A percentile compares a stretch with the other conserved stretches of the same genome.
phyloP scores from a whole-genome alignment of 176 grass and related monocot species.

The Puccinellia tenuiflora region DNA sequence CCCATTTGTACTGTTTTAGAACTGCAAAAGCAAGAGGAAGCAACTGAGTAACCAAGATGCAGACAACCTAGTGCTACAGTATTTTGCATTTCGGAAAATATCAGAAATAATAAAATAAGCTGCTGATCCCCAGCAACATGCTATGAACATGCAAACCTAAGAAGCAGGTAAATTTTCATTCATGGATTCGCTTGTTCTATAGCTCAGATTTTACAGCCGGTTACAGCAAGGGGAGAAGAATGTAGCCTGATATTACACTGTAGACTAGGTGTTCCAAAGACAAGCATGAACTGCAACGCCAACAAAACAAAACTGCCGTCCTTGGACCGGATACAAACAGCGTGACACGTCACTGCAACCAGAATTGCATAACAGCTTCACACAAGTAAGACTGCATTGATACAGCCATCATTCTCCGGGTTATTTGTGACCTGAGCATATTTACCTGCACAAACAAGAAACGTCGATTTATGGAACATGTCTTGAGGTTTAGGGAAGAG shows the following conservation, averaged over 20 bases:
- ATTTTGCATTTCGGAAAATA: not conserved
- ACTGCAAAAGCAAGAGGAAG: not conserved
- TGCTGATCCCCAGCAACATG: not conserved
- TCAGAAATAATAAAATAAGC: not conserved
- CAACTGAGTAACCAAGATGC: not conserved
- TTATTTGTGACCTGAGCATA: slow-evolving; percentile 93
- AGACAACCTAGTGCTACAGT: not conserved
- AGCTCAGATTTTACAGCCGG: not conserved
- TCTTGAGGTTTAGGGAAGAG: not conserved
- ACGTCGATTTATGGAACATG: not conserved
- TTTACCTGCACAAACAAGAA: slow-evolving; percentile 61
- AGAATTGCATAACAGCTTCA: slow-evolving; percentile 14
- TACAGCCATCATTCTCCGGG: slow-evolving; percentile 84
- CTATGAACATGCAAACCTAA: not conserved
- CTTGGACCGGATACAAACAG: not conserved
- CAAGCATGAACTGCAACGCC: not conserved
- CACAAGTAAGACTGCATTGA: slow-evolving; percentile 85
- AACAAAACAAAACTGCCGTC: slow-evolving; percentile 6
- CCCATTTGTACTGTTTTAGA: not conserved
- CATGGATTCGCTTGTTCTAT: not conserved
- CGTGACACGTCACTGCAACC: not conserved
- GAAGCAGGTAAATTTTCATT: not conserved
- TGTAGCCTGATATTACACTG: not conserved
- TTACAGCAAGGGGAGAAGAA: not conserved
- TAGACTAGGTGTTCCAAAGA: not conserved